These are phyloP conservation scores for Protea cynaroides DNA, from an alignment of 164 flowering plant genomes.

Conservation along the genomic window DNA sequence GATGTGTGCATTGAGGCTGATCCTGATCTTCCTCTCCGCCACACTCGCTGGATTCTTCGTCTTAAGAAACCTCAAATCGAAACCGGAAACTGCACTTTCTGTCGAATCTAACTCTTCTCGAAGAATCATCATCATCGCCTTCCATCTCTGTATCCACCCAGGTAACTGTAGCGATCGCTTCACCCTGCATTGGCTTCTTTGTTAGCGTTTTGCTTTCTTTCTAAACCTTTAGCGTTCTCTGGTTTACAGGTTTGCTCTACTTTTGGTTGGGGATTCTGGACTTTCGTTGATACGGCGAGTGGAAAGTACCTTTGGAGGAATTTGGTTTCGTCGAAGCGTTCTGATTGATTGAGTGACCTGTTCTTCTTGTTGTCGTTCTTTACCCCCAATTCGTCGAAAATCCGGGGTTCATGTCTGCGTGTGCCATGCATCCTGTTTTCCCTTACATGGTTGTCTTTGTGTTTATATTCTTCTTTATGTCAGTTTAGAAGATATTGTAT, in stretches of 20 bases:
- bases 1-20: conserved; percentile 78
- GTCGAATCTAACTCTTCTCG: conserved; percentile 10
- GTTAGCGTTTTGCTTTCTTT: neutral
- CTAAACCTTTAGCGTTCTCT: neutral
- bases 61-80: conserved; percentile 50
- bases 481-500: neutral
- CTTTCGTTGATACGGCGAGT: conserved; percentile 78
- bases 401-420: neutral
- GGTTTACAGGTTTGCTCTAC: conserved; percentile 35
- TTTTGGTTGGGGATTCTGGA: conserved; percentile 50
- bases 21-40: conserved; percentile 73
- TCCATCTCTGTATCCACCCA: conserved; percentile 22
- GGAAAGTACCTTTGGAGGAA: conserved; percentile 77
- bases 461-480: neutral
- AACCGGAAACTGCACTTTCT: conserved; percentile 7
- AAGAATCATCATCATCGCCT: conserved; percentile 4
- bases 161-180: conserved; percentile 15
- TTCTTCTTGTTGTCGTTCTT: neutral
- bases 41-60: conserved; percentile 78
- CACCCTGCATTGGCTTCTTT: conserved; percentile 2
- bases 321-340: conserved; percentile 25
- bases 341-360: neutral
- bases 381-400: too few relatives aligned
- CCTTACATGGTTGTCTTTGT: neutral
- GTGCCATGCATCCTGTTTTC: neutral